Evolutionary conservation across 371 early-diverging fungal species (phyloP).

Genomic region (Vairimorpha apis): DNA sequence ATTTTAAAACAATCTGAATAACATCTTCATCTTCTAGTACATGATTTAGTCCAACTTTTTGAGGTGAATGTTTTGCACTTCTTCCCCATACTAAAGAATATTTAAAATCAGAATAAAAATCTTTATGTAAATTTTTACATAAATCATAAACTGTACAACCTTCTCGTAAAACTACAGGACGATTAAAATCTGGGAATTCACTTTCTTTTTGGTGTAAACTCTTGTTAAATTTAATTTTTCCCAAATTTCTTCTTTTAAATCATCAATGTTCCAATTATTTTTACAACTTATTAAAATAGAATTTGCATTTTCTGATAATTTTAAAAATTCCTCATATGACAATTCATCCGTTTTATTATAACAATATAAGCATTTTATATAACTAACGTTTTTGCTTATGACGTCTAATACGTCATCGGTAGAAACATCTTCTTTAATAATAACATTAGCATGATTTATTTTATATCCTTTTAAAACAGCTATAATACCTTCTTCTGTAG

Average conservation of each 20-base stretch:
- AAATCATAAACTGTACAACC: constrained; percentile 53
- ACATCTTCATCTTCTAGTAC: constrained; percentile 61
- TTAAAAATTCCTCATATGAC: constrained; percentile 51
- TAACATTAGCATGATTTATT: constrained; percentile 54
- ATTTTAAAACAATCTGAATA: constrained; percentile 56
- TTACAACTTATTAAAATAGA: constrained; percentile 55
- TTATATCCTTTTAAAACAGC: constrained; percentile 58
- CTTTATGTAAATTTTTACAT: constrained; percentile 59
- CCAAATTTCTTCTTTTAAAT: constrained; percentile 57
- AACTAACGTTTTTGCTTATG: constrained; percentile 48
- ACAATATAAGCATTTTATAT: constrained; percentile 56
- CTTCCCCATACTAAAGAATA: constrained; percentile 62
- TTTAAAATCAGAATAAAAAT: constrained; percentile 56
- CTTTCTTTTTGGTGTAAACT: constrained; percentile 59
- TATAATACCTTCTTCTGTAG: constrained; percentile 54
- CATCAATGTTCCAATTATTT: constrained; percentile 59
- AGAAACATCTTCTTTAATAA: constrained; percentile 56
- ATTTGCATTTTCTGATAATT: constrained; percentile 41
- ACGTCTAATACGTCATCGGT: constrained; percentile 61
- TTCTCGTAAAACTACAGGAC: constrained; percentile 53
- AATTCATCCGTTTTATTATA: constrained; percentile 62
- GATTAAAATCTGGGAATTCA: constrained; percentile 42
- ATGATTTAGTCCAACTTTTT: constrained; percentile 60
- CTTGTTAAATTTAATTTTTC: constrained; percentile 52
- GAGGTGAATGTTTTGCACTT: constrained; percentile 61